A percentile compares a stretch with the other conserved stretches of the same genome.
phyloP scores from a whole-genome alignment of 73 alveolate species.

The Diophrys appendiculata region DNA sequence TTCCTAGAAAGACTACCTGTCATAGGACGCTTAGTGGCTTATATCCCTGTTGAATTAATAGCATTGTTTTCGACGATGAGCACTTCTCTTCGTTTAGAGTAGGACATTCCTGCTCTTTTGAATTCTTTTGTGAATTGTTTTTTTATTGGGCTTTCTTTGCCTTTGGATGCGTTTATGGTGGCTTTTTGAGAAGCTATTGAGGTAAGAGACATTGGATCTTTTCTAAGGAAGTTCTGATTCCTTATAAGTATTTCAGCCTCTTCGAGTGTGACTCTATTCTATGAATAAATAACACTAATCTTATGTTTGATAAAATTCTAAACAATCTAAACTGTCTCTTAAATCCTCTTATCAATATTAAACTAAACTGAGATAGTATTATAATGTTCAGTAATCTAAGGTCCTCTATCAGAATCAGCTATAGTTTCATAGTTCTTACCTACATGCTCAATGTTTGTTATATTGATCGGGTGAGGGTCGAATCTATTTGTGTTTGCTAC shows the following conservation, averaged over 20 bases:
- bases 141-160: no score
- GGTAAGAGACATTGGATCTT: not conserved
- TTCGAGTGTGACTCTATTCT: slow-evolving; percentile 29
- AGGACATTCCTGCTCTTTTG: slow-evolving; percentile 5
- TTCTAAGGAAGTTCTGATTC: not conserved
- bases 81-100: slow-evolving; percentile 16
- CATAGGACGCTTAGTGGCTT: no score
- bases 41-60: no score
- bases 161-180: no score
- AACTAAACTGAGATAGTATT: slow-evolving; percentile 80
- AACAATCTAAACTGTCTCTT: slow-evolving; percentile 71
- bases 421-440: slow-evolving; percentile 70
- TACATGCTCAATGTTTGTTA: slow-evolving; percentile 59
- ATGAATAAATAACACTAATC: not conserved
- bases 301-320: slow-evolving; percentile 60
- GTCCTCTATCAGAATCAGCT: slow-evolving; percentile 87
- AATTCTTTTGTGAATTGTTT: slow-evolving; percentile 16
- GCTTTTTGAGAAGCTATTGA: not conserved
- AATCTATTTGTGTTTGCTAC: slow-evolving; percentile 75
- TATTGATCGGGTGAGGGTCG: slow-evolving; percentile 89
- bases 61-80: slow-evolving; percentile 23
- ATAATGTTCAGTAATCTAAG: slow-evolving; percentile 75
- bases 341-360: slow-evolving; percentile 70
- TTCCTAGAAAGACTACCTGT: no score
- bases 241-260: slow-evolving; percentile 24